Evolutionary conservation across 306 rosid species (phyloP), one percentile per base, ranked within the genome.

Genomic region (Benincasa hispida): DNA sequence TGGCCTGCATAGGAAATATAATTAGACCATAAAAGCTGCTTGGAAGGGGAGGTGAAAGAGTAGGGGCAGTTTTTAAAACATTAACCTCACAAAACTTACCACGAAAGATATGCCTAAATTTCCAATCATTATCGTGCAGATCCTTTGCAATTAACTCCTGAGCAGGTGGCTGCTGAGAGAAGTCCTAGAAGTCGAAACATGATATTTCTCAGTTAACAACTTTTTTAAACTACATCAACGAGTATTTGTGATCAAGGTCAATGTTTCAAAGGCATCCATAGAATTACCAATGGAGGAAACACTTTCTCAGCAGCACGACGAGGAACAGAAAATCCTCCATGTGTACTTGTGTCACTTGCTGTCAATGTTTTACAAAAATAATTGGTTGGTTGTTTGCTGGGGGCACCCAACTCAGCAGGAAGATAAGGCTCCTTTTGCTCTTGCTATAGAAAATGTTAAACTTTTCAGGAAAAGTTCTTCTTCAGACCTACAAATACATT

Each of bases 221-320:
- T 37, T 8, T 47, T 70, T 45, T 12, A 48, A 68, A 39, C 53
- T 42, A 69, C 35, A 47, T 22, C 55, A 69, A 47, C 11, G 17
- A 14, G 25, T 7, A 70, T 35, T 48, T 14, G 17, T 25, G 17
- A 41, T 27, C 73, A 48, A 45, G 17, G 58, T 27, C 73, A 48
- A 45, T 15, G 63, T 63, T 63, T 63, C 62, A 12, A 7, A 48
- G 51, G 41, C 37, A 37, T 15, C 28, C 5, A 24, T 41, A 34
- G 47, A 45, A 55, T 78, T 85, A 94, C 99, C 96, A 94, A 75
- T 3, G 99, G 93, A 75, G 99, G 99, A 82, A 94, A 94, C 81
- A 94, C 99, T 92, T 94, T 94, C 66, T 94, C 99, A 67, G 99
- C 99, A 0, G 99, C 99, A 19, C 99, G 91, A 62, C 99, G 99